Conservation (phyloP, 2,329 filamentous ascomycete species). For the Malbranchea cinnamomea region DNA sequence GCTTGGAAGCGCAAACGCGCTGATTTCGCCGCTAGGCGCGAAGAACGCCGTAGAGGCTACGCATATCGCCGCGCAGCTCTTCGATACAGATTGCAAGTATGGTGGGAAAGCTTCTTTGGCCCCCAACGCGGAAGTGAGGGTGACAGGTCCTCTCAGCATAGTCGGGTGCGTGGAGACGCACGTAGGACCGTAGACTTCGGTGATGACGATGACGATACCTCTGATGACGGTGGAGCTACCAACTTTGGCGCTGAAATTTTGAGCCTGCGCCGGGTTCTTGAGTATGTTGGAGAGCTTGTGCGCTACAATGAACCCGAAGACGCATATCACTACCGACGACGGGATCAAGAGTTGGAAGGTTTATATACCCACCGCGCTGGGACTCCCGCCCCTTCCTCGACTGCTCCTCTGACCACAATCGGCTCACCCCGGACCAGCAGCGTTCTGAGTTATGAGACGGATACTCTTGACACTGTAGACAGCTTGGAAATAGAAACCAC, state of each 20-base stretch:
- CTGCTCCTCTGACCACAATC: conserved; percentile 14
- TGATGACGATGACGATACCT: conserved; percentile 20
- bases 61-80: conserved; percentile 40
- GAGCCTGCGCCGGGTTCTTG: conserved; percentile 36
- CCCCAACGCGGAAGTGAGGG: no score
- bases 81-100: conserved; percentile 34
- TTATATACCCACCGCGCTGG: neutral
- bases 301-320: conserved; percentile 22
- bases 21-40: conserved; percentile 37
- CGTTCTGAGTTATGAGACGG: conserved; percentile 16
- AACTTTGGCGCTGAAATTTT: conserved; percentile 36
- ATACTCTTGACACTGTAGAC: conserved; percentile 16
- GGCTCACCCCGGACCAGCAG: conserved; percentile 16
- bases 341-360: conserved; percentile 1
- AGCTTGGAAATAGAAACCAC: conserved; percentile 13
- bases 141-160: no score
- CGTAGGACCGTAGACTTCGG: no score
- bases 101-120: conserved; percentile 28
- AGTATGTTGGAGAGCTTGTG: conserved; percentile 37
- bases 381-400: conserved; percentile 12
- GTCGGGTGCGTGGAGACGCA: no score
- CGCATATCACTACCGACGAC: conserved; percentile 4
- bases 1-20: conserved; percentile 34
- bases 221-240: conserved; percentile 18
- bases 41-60: conserved; percentile 38